Evolutionary conservation across 1,139 yeast species (phyloP), one percentile per base, ranked within the genome.

Genomic region (Magnusiomyces fungicola): DNA sequence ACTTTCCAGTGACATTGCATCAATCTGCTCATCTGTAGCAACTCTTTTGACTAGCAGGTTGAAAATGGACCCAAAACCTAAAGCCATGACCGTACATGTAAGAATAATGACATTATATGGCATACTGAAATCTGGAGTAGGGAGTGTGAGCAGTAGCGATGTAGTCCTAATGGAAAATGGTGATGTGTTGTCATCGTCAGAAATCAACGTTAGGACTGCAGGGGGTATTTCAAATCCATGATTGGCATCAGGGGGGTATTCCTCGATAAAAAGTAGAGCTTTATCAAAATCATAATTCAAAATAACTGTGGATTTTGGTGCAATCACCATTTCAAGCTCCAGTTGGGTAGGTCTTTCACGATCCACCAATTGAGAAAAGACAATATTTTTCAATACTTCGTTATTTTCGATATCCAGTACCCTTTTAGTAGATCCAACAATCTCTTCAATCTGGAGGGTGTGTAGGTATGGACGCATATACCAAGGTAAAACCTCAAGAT

Each of bases 41-140:
- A 86, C 78, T 59, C 80, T 76, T 61, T 90, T 86, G 21, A 83
- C 80, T 42, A 92, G 64, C 51, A 90, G 70, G 60, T 92, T 90
- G 69, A 82, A 89, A 7, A 90, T 62, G 0, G 94, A 79, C 2
- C 98, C 98, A 69, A 90, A 92, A 0, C 92, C 82, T 53, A 92
- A 70, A 0, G 98, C 90, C 85, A 92, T 84, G 10, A 89, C 84
- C 0, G 98, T 94, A 23, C 96, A 87, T 0, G 97, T 87, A 55
- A 94, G 73, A 45, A 94, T 94, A 53, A 94, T 92, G 45, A 94
- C 99, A 61, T 94, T 94, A 65, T 94, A 94, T 1, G 98, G 98
- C 99, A 94, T 94, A 53, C 96, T 86, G 67, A 94, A 94, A 70
- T 94, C 99, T 0, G 99, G 99, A 0, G 97, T 94, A 1, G 98